Evolutionary conservation across 2,329 filamentous ascomycete genomes (phyloP).

Genomic region (Penicillium occitanis): DNA sequence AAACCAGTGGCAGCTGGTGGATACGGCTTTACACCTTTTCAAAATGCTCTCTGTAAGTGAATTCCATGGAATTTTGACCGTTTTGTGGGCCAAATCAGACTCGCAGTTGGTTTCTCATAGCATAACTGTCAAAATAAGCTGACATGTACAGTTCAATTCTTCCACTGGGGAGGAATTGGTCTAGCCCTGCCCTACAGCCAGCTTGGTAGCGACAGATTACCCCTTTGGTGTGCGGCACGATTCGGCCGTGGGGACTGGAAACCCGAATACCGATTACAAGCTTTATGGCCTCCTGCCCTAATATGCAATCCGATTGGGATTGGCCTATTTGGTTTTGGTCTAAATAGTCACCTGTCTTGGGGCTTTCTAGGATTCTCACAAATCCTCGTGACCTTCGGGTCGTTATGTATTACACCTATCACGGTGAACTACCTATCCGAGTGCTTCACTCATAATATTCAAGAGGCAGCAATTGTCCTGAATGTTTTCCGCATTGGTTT

Average conservation of each 20-base stretch:
- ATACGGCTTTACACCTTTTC: conserved; percentile 10
- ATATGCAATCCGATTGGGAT: conserved; percentile 13
- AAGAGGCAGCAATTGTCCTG: conserved; percentile 10
- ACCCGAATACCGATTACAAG: conserved; percentile 17
- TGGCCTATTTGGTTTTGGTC: conserved; percentile 11
- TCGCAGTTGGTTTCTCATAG: too few relatives aligned
- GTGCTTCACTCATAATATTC: conserved; percentile 14
- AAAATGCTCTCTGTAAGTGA: conserved; percentile 16
- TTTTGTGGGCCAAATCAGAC: too few relatives aligned
- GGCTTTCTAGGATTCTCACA: conserved; percentile 6
- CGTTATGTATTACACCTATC: conserved; percentile 8
- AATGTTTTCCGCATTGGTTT: conserved; percentile 10
- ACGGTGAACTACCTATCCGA: conserved; percentile 17
- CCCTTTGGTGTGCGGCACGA: conserved; percentile 7
- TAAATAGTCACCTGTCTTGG: conserved; percentile 13
- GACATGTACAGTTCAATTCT: conserved; percentile 12
- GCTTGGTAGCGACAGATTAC: conserved; percentile 15
- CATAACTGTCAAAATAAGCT: background rate
- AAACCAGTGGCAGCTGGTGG: conserved; percentile 4
- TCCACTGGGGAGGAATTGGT: conserved; percentile 13
- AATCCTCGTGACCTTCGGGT: conserved; percentile 8
- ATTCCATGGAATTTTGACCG: background rate
- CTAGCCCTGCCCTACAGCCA: conserved; percentile 1
- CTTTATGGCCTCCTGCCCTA: conserved; percentile 9
- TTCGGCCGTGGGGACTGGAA: conserved; percentile 16